These are phyloP conservation scores for Madurella mycetomatis DNA, from an alignment of 2,329 filamentous ascomycete genomes.

Conservation along the genomic window DNA sequence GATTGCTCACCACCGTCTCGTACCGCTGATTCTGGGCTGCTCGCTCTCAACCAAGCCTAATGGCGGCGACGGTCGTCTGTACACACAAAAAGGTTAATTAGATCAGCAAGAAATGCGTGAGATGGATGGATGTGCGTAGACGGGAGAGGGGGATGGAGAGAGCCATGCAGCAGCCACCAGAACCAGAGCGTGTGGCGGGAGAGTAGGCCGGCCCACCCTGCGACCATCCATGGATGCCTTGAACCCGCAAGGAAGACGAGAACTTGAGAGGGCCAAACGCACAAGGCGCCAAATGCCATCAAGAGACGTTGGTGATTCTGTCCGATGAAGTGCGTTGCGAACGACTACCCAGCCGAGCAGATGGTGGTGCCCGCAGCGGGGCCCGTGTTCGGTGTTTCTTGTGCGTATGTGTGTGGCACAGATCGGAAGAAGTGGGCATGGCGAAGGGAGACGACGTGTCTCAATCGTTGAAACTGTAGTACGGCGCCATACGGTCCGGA, in stretches of 20 bases:
- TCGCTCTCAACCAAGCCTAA: not conserved
- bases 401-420: slow-evolving; percentile 13
- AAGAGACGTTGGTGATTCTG: not conserved
- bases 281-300: not conserved
- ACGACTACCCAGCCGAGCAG: slow-evolving; percentile 5
- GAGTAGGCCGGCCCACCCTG: not conserved
- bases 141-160: not conserved
- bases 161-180: slow-evolving; percentile 4
- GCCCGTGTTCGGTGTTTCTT: not conserved
- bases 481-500: slow-evolving; percentile 3
- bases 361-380: not conserved
- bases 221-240: not conserved
- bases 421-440: not conserved
- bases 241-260: not conserved
- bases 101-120: not conserved
- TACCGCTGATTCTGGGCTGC: no score
- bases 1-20: no score
- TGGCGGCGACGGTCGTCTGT: slow-evolving; percentile 18
- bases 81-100: slow-evolving; percentile 11
- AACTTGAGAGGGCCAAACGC: not conserved
- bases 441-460: not conserved
- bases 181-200: slow-evolving; percentile 5
- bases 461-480: slow-evolving; percentile 3
- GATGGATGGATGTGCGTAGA: not conserved
- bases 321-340: not conserved